A percentile compares a stretch with the other conserved stretches of the same genome.
Conservation (phyloP, 495 filamentous ascomycete species). For the Thermochaetoides thermophila region DNA sequence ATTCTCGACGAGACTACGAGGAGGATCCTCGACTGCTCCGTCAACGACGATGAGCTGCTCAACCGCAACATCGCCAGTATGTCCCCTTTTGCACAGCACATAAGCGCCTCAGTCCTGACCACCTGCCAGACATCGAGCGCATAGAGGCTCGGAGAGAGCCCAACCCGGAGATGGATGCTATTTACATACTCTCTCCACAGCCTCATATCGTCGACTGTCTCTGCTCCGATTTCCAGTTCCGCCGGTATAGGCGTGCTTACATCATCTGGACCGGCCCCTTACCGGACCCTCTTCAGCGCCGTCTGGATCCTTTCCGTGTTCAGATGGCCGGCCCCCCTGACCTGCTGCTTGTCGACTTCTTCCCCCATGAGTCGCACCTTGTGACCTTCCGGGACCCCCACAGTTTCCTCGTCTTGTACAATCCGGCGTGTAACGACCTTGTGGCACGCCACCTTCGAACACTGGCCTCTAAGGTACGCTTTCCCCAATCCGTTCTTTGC, state of each 20-base stretch:
- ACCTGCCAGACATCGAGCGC: constrained; percentile 61
- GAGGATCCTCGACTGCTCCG: constrained; percentile 70
- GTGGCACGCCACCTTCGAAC: constrained; percentile 66
- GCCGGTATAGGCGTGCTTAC: constrained; percentile 56
- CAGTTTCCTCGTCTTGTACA: constrained; percentile 86
- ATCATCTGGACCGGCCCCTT: constrained; percentile 67
- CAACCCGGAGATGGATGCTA: constrained; percentile 80
- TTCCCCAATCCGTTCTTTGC: neutral
- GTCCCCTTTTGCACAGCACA: constrained; percentile 12
- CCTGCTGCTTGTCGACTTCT: constrained; percentile 72
- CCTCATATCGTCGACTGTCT: constrained; percentile 84
- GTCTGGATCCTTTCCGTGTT: constrained; percentile 42
- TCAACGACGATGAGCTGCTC: constrained; percentile 89
- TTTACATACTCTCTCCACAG: constrained; percentile 77
- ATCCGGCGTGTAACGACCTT: constrained; percentile 75
- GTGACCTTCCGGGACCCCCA: constrained; percentile 85
- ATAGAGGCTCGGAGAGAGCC: constrained; percentile 69
- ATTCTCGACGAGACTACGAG: constrained; percentile 69
- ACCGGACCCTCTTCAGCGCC: constrained; percentile 24
- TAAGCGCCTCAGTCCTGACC: constrained; percentile 5
- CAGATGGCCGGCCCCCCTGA: constrained; percentile 52
- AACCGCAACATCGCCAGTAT: constrained; percentile 89
- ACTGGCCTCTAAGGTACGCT: constrained; percentile 69
- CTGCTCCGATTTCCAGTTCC: constrained; percentile 75
- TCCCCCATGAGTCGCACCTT: constrained; percentile 78